Base-by-base conservation (phyloP, 2,329 filamentous ascomycete species). In the Diplocarpon mali region DNA sequence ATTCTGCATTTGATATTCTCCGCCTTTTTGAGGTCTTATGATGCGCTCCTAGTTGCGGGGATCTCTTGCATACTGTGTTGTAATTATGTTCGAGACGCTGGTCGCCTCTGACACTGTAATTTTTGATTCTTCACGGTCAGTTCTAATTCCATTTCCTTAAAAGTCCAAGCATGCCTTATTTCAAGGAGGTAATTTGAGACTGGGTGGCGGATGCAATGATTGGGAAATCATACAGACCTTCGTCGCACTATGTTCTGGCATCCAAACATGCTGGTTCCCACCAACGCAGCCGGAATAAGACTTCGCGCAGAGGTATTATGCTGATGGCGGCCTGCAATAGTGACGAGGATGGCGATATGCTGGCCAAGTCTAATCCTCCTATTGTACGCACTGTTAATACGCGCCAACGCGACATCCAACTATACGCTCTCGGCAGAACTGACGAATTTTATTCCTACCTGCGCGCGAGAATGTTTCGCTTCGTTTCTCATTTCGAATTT, bases 401-500 rank as follows among this genome's bases (percentile, higher is more conserved):
- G 39, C 47, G 51, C 51, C 39, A 50, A 46, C 44, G 51, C 53
- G 12, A 29, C 29, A 15, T 35, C 46, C 12, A 48, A 43, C 34
- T 49, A 48, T 28, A 52, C 49, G 31, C 52, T 62, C 24, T 48
- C 55, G 15, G 31, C 53, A 40, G 54, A 61, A 37, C 38, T 61
- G 20, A 57, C 51, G 40, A 55, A 52, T 45, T 56, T 60, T 38
- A 47, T 62, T 52, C 59, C 60, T 27, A 27, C 42, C 29, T 85
- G 81, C 57, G 78, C 80, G 3, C 64, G 69, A 50, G 54, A 62
- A 35, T 88, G 83, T 60, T 69, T 87, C 53, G 57, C 69, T 50
- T 71, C 71, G 9, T 86, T 85, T 55, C 65, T 86, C 53, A 60
- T 62, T n/a, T 65, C 68, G 49, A 78, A 81, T 60, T 84, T 76